Percentiles rank a stretch among this genome's conserved stretches.
Conservation (phyloP, 129 eudicot genomes). For the Tanacetum coccineum region DNA sequence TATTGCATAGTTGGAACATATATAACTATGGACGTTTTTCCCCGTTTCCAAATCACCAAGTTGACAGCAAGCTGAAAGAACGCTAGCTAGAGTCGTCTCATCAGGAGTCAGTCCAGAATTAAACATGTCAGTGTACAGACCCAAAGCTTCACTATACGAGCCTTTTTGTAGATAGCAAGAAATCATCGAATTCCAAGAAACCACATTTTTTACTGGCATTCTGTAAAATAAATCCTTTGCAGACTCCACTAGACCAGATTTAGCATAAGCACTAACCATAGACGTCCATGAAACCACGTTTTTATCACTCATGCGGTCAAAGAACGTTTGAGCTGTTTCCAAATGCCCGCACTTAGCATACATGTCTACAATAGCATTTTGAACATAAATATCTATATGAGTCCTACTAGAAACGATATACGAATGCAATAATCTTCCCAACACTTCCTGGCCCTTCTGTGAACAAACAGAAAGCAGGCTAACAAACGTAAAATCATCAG, state of each 20-base stretch:
- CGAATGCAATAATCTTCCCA: conserved; percentile 33
- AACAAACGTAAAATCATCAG: conserved; percentile 39
- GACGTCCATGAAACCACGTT: conserved; percentile 47
- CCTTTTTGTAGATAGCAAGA: conserved; percentile 36
- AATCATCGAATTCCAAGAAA: conserved; percentile 47
- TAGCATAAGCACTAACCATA: conserved; percentile 39
- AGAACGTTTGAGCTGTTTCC: conserved; percentile 29
- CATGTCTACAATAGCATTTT: conserved; percentile 39
- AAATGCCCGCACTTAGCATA: conserved; percentile 34
- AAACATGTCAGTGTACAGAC: conserved; percentile 25
- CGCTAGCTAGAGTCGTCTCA: conserved; percentile 27
- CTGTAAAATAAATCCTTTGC: conserved; percentile 32
- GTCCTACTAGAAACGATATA: conserved; percentile 24
- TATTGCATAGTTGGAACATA: conserved; percentile 14
- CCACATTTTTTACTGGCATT: conserved; percentile 39
- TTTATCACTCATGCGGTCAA: conserved; percentile 32
- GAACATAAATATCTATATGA: conserved; percentile 30
- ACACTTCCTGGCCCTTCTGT: conserved; percentile 12
- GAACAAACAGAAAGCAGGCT: conserved; percentile 36
- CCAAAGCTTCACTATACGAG: conserved; percentile 25
- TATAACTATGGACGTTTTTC: conserved; percentile 23
- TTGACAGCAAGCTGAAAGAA: conserved; percentile 40
- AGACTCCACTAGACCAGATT: conserved; percentile 21
- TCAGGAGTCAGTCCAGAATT: conserved; percentile 34
- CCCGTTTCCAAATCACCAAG: conserved; percentile 41